phyloP scores from a whole-genome alignment of 768 basidiomycete genomes.

The Hygrocybe coccinea region DNA sequence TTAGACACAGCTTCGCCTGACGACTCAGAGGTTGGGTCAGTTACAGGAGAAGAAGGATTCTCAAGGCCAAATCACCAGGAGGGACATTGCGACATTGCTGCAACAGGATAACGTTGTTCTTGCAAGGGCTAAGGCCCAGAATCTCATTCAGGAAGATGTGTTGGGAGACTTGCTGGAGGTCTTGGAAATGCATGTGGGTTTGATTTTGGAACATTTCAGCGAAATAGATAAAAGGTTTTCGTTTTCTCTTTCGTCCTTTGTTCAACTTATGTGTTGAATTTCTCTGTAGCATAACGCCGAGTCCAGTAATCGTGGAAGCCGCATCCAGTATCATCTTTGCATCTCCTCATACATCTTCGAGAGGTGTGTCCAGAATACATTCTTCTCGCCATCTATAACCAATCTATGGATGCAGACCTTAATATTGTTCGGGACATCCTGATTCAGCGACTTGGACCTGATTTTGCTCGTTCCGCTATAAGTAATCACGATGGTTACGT shows the following conservation, averaged over 20 bases:
- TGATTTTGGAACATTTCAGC: slow-evolving; percentile 51
- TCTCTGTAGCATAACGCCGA: slow-evolving; percentile 37
- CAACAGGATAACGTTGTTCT: slow-evolving; percentile 55
- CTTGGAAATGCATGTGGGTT: slow-evolving; percentile 63
- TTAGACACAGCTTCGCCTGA: slow-evolving; percentile 58
- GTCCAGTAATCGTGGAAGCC: slow-evolving; percentile 57
- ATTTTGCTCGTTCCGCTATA: slow-evolving; percentile 51
- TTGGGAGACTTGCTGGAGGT: slow-evolving; percentile 59
- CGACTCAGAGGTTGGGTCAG: slow-evolving; percentile 63
- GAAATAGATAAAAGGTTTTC: slow-evolving; percentile 49
- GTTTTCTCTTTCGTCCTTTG: neutral
- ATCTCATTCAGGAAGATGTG: slow-evolving; percentile 57
- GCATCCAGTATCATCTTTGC: slow-evolving; percentile 64
- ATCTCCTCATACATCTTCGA: slow-evolving; percentile 49
- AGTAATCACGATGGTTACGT: slow-evolving; percentile 51
- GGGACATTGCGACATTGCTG: slow-evolving; percentile 64
- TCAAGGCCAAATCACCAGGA: slow-evolving; percentile 53
- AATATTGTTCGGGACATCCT: slow-evolving; percentile 50
- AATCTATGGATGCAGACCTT: slow-evolving; percentile 43
- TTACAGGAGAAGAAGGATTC: slow-evolving; percentile 67
- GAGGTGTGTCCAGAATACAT: slow-evolving; percentile 40
- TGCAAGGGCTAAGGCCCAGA: slow-evolving; percentile 71
- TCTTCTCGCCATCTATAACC: neutral
- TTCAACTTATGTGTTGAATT: slow-evolving; percentile 4
- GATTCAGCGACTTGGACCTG: slow-evolving; percentile 49